Conservation (phyloP, 1,284 basidiomycete species). For the Bjerkandera adusta region DNA sequence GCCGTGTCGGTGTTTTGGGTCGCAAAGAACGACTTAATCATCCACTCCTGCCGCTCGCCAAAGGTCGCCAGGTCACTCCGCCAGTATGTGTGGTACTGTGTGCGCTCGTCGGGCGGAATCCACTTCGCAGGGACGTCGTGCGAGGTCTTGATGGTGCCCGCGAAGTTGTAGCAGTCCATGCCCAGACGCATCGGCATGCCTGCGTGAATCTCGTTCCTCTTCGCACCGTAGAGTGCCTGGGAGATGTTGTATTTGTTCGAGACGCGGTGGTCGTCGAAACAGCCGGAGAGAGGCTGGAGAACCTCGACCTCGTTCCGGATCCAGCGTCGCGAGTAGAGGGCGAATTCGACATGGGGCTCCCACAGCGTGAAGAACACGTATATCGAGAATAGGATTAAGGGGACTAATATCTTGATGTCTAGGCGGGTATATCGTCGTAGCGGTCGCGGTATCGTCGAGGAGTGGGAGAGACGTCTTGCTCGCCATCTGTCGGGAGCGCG, state of each 20-base stretch:
- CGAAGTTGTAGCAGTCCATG: slow-evolving; percentile 86
- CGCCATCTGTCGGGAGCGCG: slow-evolving; percentile 14
- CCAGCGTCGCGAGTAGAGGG: slow-evolving; percentile 76
- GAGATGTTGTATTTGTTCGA: slow-evolving; percentile 71
- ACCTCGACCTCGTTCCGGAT: slow-evolving; percentile 64
- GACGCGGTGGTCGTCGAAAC: slow-evolving; percentile 62
- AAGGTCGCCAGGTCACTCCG: slow-evolving; percentile 79
- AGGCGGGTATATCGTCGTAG: slow-evolving; percentile 9
- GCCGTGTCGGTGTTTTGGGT: slow-evolving; percentile 73
- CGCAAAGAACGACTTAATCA: slow-evolving; percentile 88
- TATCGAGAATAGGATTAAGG: slow-evolving; percentile 10
- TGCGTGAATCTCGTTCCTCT: slow-evolving; percentile 69
- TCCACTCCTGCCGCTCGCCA: slow-evolving; percentile 77
- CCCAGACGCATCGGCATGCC: slow-evolving; percentile 76
- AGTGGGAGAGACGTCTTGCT: slow-evolving; percentile 11
- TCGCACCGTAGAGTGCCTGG: slow-evolving; percentile 56
- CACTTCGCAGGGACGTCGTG: slow-evolving; percentile 11
- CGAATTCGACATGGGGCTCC: slow-evolving; percentile 81
- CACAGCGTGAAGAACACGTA: slow-evolving; percentile 47
- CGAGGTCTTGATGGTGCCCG: slow-evolving; percentile 60
- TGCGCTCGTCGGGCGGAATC: slow-evolving; percentile 40
- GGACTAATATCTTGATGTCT: slow-evolving; percentile 13
- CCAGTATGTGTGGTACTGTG: slow-evolving; percentile 89
- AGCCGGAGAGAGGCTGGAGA: slow-evolving; percentile 64
- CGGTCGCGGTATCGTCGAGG: slow-evolving; percentile 4